Evolutionary conservation across 2,329 filamentous ascomycete species (phyloP).

Genomic region (Alternaria sp.): DNA sequence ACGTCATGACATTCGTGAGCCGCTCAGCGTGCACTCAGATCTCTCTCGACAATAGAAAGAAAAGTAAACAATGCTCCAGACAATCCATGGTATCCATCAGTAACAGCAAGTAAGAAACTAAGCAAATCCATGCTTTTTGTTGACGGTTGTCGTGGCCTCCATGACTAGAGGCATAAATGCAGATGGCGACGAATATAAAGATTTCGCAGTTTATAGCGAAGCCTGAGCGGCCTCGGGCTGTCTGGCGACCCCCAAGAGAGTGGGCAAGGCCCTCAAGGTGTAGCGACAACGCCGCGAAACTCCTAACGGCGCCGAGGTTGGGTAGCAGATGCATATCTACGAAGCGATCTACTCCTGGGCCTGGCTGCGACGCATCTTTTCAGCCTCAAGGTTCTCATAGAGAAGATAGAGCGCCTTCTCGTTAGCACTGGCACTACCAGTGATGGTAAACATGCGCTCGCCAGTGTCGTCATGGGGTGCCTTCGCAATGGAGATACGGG

Average conservation of each 20-base stretch:
- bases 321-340: constrained; percentile 9
- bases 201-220: constrained; percentile 4
- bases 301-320: background rate
- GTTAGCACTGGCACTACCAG: constrained; percentile 91
- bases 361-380: constrained; percentile 96
- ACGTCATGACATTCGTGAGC: constrained; percentile 55
- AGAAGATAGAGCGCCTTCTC: constrained; percentile 95
- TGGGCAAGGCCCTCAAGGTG: background rate
- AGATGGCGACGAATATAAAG: constrained; percentile 9
- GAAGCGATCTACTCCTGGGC: constrained; percentile 59
- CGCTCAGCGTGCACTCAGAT: constrained; percentile 50
- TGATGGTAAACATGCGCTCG: constrained; percentile 99
- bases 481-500: constrained; percentile 97
- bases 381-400: constrained; percentile 98
- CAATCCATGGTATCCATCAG: constrained; percentile 47
- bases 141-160: constrained; percentile 17
- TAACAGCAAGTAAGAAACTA: constrained; percentile 42
- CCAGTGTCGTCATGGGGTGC: constrained; percentile 96
- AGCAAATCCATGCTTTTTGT: constrained; percentile 48
- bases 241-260: constrained; percentile 3
- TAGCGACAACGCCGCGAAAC: background rate
- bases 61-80: constrained; percentile 42
- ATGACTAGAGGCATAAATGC: constrained; percentile 5
- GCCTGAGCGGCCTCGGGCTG: constrained; percentile 7
- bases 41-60: constrained; percentile 38